phyloP scores from a whole-genome alignment of 148 eudicot genomes.

The Rhododendron molle region DNA sequence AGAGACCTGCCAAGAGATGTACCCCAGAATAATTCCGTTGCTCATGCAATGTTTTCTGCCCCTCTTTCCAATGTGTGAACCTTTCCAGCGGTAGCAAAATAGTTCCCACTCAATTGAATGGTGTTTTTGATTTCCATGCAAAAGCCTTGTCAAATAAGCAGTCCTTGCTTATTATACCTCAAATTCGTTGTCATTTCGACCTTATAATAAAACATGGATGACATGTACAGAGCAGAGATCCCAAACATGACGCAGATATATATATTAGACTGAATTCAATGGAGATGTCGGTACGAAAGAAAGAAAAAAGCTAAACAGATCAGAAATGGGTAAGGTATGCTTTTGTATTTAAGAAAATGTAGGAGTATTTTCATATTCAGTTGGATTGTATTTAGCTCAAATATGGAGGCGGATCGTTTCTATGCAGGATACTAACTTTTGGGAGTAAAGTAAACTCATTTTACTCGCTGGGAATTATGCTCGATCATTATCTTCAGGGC shows the following conservation, averaged over 20 bases:
- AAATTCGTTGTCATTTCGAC: conserved; percentile 21
- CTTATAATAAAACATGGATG: conserved; percentile 1
- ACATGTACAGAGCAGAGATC: not conserved
- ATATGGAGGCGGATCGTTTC: not conserved
- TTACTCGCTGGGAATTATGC: too few species aligned
- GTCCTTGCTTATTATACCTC: conserved; percentile 24
- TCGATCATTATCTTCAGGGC: too few species aligned
- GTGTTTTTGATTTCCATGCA: conserved; percentile 28
- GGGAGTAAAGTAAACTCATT: too few species aligned
- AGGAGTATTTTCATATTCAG: too few species aligned
- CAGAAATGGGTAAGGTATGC: too few species aligned
- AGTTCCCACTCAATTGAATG: not conserved
- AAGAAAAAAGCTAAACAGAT: not conserved
- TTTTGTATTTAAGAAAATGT: too few species aligned
- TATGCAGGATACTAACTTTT: not conserved
- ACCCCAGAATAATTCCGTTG: not conserved
- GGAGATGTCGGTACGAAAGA: not conserved
- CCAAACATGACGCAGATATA: not conserved
- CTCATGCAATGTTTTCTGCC: not conserved
- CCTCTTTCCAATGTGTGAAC: not conserved
- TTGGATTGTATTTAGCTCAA: not conserved
- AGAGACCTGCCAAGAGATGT: not conserved
- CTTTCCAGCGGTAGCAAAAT: not conserved
- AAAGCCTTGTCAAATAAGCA: conserved; percentile 27
- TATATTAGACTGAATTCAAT: not conserved